Evolutionary conservation across 495 filamentous ascomycete species (phyloP).

Genomic region (Apodospora peruviana): DNA sequence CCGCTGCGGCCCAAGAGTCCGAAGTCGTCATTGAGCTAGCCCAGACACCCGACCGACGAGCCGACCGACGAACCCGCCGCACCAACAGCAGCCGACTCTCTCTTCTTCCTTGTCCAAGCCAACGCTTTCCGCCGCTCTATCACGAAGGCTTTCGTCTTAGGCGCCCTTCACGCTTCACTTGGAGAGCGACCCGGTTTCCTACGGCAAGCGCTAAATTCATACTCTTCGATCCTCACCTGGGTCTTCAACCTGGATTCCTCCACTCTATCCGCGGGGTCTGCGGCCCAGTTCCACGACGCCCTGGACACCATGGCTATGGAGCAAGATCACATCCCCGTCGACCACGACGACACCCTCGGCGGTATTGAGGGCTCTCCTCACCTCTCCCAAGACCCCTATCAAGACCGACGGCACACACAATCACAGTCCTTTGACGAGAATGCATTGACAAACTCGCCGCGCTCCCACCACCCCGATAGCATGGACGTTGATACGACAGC

Average conservation of each 20-base stretch:
- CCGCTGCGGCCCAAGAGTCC: conserved; percentile 14
- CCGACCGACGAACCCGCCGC: neutral
- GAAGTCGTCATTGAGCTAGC: conserved; percentile 27
- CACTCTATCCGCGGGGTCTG: conserved; percentile 39
- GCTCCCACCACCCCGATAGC: conserved; percentile 22
- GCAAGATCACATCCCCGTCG: conserved; percentile 27
- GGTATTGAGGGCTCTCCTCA: conserved; percentile 33
- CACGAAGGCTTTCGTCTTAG: neutral
- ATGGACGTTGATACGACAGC: conserved; percentile 31
- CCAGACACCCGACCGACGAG: conserved; percentile 9
- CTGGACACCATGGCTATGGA: conserved; percentile 45
- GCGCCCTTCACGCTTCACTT: neutral
- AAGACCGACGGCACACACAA: conserved; percentile 27
- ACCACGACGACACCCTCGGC: conserved; percentile 34
- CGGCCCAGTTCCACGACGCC: conserved; percentile 46
- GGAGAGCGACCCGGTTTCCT: neutral
- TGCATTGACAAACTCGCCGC: conserved; percentile 16
- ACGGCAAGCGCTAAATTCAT: too few relatives aligned
- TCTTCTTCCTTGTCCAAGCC: neutral
- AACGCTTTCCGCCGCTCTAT: neutral
- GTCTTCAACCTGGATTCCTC: conserved; percentile 45
- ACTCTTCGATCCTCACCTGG: too few relatives aligned
- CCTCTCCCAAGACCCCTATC: conserved; percentile 16
- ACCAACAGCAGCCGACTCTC: neutral
- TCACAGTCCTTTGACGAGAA: conserved; percentile 36